Evolutionary conservation across 805 yeast genomes (phyloP), one percentile per base, ranked within the genome.

Genomic region (Cyberlindnera mrakii): DNA sequence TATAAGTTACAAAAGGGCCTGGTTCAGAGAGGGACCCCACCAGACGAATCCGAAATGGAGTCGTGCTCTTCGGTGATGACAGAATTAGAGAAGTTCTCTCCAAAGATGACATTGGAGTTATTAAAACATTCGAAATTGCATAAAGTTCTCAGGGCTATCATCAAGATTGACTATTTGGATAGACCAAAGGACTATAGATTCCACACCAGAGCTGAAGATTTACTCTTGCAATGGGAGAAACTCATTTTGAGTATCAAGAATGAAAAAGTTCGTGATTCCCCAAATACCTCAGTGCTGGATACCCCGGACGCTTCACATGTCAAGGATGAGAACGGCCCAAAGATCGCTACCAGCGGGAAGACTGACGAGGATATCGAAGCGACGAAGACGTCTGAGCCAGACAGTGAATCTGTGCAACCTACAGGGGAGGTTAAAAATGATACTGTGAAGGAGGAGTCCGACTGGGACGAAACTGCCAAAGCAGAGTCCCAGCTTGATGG

Each of bases 111-210:
- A 25, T 56, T 62, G 17, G 70, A 68, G 14, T 53, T 74, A 17
- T 61, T 75, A 45, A 63, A 60, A 39, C 57, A 58, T 18, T 72
- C 79, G 14, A 75, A 74, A 50, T 60, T 75, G 40, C 78, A 75
- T 52, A 75, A 75, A 54, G 79, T 75, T 1, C 54, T 75, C 45
- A 72, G 70, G 53, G 75, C 76, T 43, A 72, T 75, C 17, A 46
- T 66, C 40, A 66, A 65, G 44, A 64, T 66, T 46, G 62, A 61
- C 23, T 60, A 60, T 30, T 60, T 73, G 47, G 70, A 64, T 46
- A 65, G 68, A 45, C 64, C 68, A 13, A 67, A 70, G 32, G 70
- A 73, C 46, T 70, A 65, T 55, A 63, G 68, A 45, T 63, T 75
- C 44, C 77, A 73, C 46, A 70, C 67, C 42, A 60, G 72, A 47